Conservation (phyloP, 1,139 yeast species). For the Debaryomyces sp. region DNA sequence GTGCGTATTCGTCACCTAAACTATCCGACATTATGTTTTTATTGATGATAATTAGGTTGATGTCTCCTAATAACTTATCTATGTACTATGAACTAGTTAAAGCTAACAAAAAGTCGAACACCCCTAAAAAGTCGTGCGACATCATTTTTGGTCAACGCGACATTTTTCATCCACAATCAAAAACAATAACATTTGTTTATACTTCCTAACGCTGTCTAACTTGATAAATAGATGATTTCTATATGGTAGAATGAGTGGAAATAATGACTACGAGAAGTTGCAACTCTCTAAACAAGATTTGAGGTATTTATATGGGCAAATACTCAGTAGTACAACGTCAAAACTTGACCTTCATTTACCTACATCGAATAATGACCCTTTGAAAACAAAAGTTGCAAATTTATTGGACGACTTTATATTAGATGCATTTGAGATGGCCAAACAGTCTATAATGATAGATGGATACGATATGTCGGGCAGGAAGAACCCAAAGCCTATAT, state of each 20-base stretch:
- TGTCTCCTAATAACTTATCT: background rate
- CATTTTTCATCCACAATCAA: slow-evolving; percentile 8
- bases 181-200: background rate
- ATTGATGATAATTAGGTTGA: background rate
- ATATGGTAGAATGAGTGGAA: slow-evolving; percentile 19
- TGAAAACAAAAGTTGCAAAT: slow-evolving; percentile 45
- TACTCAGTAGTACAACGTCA: slow-evolving; percentile 39
- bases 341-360: slow-evolving; percentile 55
- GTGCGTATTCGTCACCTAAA: slow-evolving; percentile 62
- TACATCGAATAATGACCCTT: slow-evolving; percentile 44
- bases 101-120: slow-evolving; percentile 2
- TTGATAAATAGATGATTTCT: background rate
- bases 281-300: slow-evolving; percentile 54
- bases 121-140: slow-evolving; percentile 6
- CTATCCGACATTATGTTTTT: slow-evolving; percentile 30
- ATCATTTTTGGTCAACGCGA: background rate
- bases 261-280: slow-evolving; percentile 38
- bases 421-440: slow-evolving; percentile 55
- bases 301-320: slow-evolving; percentile 45
- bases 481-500: slow-evolving; percentile 13
- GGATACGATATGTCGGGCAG: slow-evolving; percentile 34
- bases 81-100: background rate
- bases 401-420: slow-evolving; percentile 47
- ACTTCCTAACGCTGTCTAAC: background rate
- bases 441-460: slow-evolving; percentile 53